Conservation (phyloP, 192 early-diverging fungal species). For the Allomyces macrogynus region DNA sequence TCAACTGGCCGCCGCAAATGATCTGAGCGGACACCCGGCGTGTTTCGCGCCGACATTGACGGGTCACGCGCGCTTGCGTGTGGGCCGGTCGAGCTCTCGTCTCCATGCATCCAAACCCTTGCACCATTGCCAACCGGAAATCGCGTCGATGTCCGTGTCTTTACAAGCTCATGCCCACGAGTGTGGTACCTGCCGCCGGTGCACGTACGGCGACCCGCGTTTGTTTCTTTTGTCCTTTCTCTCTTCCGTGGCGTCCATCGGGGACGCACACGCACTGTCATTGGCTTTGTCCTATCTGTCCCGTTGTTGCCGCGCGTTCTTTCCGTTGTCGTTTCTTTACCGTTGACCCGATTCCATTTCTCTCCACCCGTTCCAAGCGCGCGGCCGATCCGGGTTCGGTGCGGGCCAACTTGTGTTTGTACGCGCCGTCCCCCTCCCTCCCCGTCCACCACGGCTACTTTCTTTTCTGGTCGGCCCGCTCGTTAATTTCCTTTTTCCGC, state of each 20-base stretch:
- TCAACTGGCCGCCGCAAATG: constrained; percentile 36
- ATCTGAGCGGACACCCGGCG: neutral
- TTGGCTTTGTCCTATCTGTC: too few relatives aligned
- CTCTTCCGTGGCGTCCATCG: too few relatives aligned
- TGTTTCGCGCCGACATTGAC: neutral
- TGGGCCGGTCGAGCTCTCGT: neutral
- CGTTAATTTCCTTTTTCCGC: neutral
- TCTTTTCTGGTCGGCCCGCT: neutral
- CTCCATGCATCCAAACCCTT: neutral
- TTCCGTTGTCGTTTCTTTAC: too few relatives aligned
- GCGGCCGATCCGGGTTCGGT: too few relatives aligned
- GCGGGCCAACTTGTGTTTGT: neutral
- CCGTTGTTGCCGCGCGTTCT: too few relatives aligned
- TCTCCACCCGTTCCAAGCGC: too few relatives aligned
- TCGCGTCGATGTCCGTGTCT: neutral
- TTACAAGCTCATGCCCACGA: constrained; percentile 1
- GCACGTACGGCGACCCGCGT: too few relatives aligned
- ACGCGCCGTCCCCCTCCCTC: neutral
- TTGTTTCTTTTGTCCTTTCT: too few relatives aligned
- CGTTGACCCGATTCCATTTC: too few relatives aligned
- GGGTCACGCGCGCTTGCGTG: neutral
- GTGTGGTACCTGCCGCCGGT: neutral
- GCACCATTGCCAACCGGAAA: constrained; percentile 1
- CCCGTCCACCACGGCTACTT: neutral
- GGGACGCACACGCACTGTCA: too few relatives aligned